Evolutionary conservation across 495 filamentous ascomycete species (phyloP).

Genomic region (Neurospora pannonica): DNA sequence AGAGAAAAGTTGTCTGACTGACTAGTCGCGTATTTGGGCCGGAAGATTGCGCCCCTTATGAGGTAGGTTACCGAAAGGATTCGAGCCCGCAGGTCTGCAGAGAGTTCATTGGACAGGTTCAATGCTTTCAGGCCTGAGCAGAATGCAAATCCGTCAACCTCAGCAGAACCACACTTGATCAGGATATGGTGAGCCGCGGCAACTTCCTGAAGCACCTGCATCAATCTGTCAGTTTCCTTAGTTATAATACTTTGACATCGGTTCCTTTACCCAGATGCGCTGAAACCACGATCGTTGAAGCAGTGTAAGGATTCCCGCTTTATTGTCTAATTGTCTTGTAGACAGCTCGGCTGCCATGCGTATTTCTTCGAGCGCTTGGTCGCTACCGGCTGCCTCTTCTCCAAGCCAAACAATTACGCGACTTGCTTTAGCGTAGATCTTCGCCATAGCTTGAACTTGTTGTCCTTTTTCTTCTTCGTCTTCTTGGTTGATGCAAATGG

Average conservation of each 20-base stretch:
- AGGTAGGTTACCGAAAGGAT: constrained; percentile 18
- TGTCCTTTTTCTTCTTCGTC: constrained; percentile 5
- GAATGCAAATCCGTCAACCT: no score
- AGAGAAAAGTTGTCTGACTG: constrained; percentile 8
- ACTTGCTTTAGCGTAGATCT: constrained; percentile 24
- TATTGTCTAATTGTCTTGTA: constrained; percentile 1
- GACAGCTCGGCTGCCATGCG: background rate
- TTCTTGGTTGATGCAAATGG: constrained; percentile 23
- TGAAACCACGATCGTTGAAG: no score
- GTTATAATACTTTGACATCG: no score
- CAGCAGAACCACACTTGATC: no score
- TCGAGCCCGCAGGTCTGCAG: background rate
- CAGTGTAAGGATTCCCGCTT: no score
- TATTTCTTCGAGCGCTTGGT: constrained; percentile 13
- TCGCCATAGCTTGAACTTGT: constrained; percentile 18
- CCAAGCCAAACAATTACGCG: constrained; percentile 31
- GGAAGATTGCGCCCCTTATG: constrained; percentile 17
- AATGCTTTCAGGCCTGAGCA: background rate
- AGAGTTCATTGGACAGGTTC: background rate
- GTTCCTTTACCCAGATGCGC: no score
- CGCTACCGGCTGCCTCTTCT: constrained; percentile 13
- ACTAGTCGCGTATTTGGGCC: constrained; percentile 10
- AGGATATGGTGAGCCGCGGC: no score
- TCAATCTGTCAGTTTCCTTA: no score
- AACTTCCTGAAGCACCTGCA: no score